Conservation (phyloP, 2,329 filamentous ascomycete genomes). For the Grosmannia huntii region DNA sequence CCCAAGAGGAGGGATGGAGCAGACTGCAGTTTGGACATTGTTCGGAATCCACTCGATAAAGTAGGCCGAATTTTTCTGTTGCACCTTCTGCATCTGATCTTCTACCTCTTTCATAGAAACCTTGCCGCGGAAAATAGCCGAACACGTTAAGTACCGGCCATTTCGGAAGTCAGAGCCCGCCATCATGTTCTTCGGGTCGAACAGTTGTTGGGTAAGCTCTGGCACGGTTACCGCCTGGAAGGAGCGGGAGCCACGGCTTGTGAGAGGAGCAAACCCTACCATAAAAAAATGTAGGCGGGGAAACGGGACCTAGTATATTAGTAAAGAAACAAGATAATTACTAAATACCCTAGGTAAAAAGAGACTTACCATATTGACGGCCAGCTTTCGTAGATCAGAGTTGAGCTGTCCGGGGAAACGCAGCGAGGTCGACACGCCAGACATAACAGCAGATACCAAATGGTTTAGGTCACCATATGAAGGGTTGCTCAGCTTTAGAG, state of each 20-base stretch:
- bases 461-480: conserved; percentile 99
- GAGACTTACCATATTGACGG: conserved; percentile 84
- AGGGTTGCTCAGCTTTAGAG: conserved; percentile 95
- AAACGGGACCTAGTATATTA: conserved; percentile 48
- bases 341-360: no score
- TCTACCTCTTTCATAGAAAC: conserved; percentile 99
- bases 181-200: conserved; percentile 99
- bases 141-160: conserved; percentile 98
- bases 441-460: conserved; percentile 99
- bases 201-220: conserved; percentile 99
- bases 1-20: conserved; percentile 93
- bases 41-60: conserved; percentile 99
- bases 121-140: conserved; percentile 98
- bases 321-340: no score
- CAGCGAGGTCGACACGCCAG: conserved; percentile 93
- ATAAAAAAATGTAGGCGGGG: conserved; percentile 99
- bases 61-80: conserved; percentile 99
- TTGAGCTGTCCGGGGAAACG: conserved; percentile 99
- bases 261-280: conserved; percentile 98
- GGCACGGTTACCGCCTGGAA: conserved; percentile 98
- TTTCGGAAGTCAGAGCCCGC: conserved; percentile 99
- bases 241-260: conserved; percentile 69
- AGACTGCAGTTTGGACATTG: conserved; percentile 99
- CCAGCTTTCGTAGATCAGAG: conserved; percentile 98
- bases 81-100: conserved; percentile 99